phyloP scores from a whole-genome alignment of 2,329 filamentous ascomycete genomes.

The Fusarium ambrosium region DNA sequence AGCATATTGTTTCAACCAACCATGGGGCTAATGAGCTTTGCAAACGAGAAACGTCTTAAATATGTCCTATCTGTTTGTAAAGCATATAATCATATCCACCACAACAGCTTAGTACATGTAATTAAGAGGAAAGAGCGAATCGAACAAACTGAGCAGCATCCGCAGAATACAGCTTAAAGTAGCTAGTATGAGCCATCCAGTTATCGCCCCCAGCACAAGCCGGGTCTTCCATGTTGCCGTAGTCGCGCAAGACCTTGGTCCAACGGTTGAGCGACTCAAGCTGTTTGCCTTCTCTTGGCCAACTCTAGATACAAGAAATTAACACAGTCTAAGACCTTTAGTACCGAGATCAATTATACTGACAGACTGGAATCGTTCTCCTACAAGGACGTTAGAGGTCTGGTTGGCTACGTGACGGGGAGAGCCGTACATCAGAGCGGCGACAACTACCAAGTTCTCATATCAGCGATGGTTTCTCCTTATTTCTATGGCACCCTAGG shows the following conservation, averaged over 20 bases:
- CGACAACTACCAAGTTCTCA: too few species aligned
- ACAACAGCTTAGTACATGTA: not conserved
- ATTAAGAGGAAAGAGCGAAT: not conserved
- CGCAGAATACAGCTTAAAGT: not conserved
- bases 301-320: too few species aligned
- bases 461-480: too few species aligned
- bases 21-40: not conserved
- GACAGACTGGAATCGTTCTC: too few species aligned
- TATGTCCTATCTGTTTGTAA: not conserved
- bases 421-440: too few species aligned
- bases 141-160: not conserved
- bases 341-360: too few species aligned
- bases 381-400: too few species aligned
- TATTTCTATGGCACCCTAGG: too few species aligned
- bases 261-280: not conserved
- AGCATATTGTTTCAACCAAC: not conserved
- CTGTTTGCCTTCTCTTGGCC: not conserved
- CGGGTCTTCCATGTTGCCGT: not conserved
- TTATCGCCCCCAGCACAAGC: not conserved
- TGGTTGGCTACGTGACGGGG: too few species aligned
- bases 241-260: not conserved
- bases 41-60: not conserved
- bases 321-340: too few species aligned
- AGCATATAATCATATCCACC: not conserved
- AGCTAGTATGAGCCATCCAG: not conserved